Conservation (phyloP, 1,284 basidiomycete species). For the Boletus sp. region DNA sequence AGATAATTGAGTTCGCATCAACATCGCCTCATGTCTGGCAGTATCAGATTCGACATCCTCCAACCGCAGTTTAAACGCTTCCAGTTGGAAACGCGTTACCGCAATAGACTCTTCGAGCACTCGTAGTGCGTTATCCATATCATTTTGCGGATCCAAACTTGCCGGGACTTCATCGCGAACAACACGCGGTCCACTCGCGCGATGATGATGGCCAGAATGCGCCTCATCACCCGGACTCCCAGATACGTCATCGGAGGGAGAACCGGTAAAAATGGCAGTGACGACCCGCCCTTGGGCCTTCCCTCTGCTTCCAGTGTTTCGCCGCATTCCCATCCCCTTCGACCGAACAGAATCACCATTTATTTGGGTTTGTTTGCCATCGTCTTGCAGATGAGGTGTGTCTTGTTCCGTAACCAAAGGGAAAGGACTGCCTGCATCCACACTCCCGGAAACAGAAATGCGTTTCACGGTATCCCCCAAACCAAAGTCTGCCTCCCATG, state of each 20-base stretch:
- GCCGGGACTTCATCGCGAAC: not conserved
- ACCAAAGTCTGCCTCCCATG: slow-evolving; percentile 30
- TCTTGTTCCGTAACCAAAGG: not conserved
- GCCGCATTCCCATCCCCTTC: not conserved
- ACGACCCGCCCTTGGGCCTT: slow-evolving; percentile 23
- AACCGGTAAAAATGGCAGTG: slow-evolving; percentile 34
- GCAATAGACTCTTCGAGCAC: slow-evolving; percentile 25
- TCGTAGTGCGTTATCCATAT: slow-evolving; percentile 8
- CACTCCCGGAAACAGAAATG: slow-evolving; percentile 10
- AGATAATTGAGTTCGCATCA: not conserved
- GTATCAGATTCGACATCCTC: slow-evolving; percentile 27
- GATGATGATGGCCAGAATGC: not conserved
- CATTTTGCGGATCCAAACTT: slow-evolving; percentile 1
- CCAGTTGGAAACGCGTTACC: slow-evolving; percentile 24
- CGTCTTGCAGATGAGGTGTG: not conserved
- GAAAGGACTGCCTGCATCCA: not conserved
- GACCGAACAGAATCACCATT: not conserved
- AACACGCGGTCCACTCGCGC: not conserved
- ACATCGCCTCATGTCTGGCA: slow-evolving; percentile 14
- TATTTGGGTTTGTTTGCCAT: not conserved
- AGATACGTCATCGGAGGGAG: not conserved
- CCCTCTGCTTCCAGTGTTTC: slow-evolving; percentile 5
- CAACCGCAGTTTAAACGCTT: slow-evolving; percentile 25
- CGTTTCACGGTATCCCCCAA: slow-evolving; percentile 32
- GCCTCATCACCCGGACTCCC: not conserved